Conservation (phyloP, 176 grass and related monocot genomes). For the Cymbopogon citratus region DNA sequence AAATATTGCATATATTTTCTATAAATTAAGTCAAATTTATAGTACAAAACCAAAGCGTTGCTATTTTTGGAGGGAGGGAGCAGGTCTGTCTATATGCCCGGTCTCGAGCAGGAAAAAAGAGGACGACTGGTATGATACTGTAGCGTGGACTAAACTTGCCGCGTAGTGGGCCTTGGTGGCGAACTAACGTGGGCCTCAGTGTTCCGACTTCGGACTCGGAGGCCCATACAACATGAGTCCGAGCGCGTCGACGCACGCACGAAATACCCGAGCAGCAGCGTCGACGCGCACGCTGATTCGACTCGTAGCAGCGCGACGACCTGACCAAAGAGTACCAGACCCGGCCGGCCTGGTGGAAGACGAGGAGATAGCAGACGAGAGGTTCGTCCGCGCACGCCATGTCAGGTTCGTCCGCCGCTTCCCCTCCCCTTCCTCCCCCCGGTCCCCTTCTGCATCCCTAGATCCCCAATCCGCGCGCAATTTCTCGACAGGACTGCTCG, state of each 20-base stretch:
- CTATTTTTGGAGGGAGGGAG: no score
- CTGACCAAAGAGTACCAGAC: neutral
- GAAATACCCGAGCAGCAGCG: neutral
- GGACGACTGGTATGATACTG: no score
- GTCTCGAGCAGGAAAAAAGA: no score
- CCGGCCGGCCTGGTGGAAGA: neutral
- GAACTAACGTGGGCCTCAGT: neutral
- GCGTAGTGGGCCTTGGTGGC: no score
- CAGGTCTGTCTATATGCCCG: no score
- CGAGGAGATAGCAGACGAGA: neutral
- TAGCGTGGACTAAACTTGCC: no score
- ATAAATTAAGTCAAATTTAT: no score
- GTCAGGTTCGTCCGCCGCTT: constrained; percentile 34
- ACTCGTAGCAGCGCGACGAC: neutral
- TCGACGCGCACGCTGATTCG: no score
- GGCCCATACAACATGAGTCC: neutral
- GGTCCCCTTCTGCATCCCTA: neutral
- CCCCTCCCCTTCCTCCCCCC: neutral
- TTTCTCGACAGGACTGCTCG: neutral
- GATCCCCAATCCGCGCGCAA: neutral
- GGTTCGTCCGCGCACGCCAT: constrained; percentile 10
- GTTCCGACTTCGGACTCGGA: neutral
- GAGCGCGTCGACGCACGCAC: neutral
- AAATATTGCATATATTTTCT: no score
- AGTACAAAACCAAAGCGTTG: no score